These are phyloP conservation scores for Xylariaceae sp. DNA, from an alignment of 2,329 filamentous ascomycete species.

Conservation along the genomic window DNA sequence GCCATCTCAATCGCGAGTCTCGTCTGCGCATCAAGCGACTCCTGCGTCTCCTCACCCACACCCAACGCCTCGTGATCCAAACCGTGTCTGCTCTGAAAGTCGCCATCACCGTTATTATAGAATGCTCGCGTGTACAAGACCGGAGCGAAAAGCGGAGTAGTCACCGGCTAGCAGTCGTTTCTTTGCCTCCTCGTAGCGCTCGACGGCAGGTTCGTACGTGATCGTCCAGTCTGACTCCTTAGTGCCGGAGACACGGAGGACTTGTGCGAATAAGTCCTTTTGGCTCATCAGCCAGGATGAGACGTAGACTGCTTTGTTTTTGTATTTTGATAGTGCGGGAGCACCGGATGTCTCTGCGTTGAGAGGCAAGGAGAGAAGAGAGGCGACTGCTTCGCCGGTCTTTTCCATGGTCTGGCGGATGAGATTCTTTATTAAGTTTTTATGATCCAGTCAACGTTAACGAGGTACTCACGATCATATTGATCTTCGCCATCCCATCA, in stretches of 20 bases:
- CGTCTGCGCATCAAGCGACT: conserved; percentile 54
- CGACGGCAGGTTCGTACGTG: conserved; percentile 38
- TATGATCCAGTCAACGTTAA: conserved; percentile 36
- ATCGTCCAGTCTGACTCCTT: conserved; percentile 58
- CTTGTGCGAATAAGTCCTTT: conserved; percentile 58
- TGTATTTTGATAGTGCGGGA: conserved; percentile 39
- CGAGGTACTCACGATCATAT: conserved; percentile 47
- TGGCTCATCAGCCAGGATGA: conserved; percentile 56
- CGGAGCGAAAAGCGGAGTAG: conserved; percentile 41
- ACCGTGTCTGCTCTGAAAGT: conserved; percentile 39
- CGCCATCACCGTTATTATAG: conserved; percentile 36
- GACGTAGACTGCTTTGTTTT: conserved; percentile 47
- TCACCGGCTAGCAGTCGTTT: conserved; percentile 41
- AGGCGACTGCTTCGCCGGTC: conserved; percentile 46
- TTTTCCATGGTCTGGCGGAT: conserved; percentile 24
- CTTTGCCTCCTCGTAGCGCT: conserved; percentile 46
- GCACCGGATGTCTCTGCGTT: conserved; percentile 32
- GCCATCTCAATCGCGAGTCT: conserved; percentile 39
- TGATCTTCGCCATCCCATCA: conserved; percentile 52
- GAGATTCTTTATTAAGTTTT: background rate
- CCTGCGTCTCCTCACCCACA: conserved; percentile 41
- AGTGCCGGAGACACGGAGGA: conserved; percentile 53
- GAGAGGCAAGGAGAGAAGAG: conserved; percentile 45
- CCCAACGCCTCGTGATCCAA: conserved; percentile 50
- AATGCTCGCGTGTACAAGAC: conserved; percentile 54